Percentiles rank a stretch among this genome's conserved stretches.
Evolutionary conservation across 768 basidiomycete species (phyloP).

Genomic region (Xerocomus spinulosus): DNA sequence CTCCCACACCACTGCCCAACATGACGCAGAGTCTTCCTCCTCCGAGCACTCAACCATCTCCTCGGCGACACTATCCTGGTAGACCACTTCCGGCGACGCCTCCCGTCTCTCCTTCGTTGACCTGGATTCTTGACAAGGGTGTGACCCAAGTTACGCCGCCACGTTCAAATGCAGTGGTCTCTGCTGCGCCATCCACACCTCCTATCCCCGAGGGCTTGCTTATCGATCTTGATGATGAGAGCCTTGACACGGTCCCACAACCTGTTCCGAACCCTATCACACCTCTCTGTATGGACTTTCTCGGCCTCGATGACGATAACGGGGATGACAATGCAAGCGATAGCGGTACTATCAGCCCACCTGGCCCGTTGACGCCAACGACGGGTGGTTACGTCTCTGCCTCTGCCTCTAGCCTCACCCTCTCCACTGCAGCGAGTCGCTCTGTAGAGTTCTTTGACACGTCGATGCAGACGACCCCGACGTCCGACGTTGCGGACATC

Average conservation of each 20-base stretch:
- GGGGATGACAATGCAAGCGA: constrained; percentile 23
- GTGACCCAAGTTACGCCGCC: constrained; percentile 3
- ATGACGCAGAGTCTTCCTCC: constrained; percentile 24
- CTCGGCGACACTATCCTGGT: constrained; percentile 31
- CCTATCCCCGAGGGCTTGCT: constrained; percentile 47
- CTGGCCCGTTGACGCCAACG: constrained; percentile 31
- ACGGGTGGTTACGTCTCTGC: constrained; percentile 16
- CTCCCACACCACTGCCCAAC: constrained; percentile 25
- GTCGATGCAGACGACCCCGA: constrained; percentile 26
- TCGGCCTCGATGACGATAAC: constrained; percentile 21
- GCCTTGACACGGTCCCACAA: constrained; percentile 22
- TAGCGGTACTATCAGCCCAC: constrained; percentile 30
- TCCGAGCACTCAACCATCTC: constrained; percentile 21
- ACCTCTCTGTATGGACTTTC: constrained; percentile 22
- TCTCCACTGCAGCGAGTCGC: constrained; percentile 20
- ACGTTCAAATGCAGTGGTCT: constrained; percentile 19
- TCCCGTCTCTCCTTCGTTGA: constrained; percentile 30
- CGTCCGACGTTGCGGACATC: constrained; percentile 50
- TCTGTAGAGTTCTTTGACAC: constrained; percentile 27
- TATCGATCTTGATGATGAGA: constrained; percentile 51
- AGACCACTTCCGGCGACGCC: constrained; percentile 32
- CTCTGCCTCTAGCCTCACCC: constrained; percentile 27
- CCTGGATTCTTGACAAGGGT: constrained; percentile 33
- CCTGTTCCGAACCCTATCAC: constrained; percentile 4
- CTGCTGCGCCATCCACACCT: constrained; percentile 27